Base-by-base conservation (phyloP, 140 eudicot genomes). In the Anethum foeniculum region DNA sequence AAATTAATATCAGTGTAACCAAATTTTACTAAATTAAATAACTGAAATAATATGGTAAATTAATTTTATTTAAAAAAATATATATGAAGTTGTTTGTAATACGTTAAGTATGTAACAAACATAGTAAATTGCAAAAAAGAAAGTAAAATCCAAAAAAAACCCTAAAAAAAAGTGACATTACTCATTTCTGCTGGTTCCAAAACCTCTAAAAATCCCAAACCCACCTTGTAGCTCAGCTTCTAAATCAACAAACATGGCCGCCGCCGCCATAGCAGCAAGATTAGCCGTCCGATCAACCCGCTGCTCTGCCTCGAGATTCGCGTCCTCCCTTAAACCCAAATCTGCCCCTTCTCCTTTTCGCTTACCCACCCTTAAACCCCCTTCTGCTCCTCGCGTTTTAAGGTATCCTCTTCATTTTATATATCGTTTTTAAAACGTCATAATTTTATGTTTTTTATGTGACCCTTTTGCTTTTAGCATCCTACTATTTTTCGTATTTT, bases 351-450 rank as follows among this genome's bases (percentile, higher is more conserved):
- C 98, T 15, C 80, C 98, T 27, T 88, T 91, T 79, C 95, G 97
- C 48, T 25, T 85, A 71, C 82, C 93, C 75, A 44, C 93, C 23
- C 90, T 82, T 8, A 93, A 86, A 10, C 74, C 39, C 41, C 89
- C 94, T 67, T 83, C 87, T 64, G 69, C 94, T 27, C 87, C 88
- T 82, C 95, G 93, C 88, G 82, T 93, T 83, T 91, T 91, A 91
- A 93, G 98, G 98, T 92, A 39, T 23, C 14, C 1, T n/a, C 44
- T 11, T 3, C 13, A 25, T 0, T n/a, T 54, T 19, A 0, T 51
- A 3, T 15, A 0, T 5, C 2, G 0, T 19, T 0, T 27, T 30
- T 72, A 32, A 27, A 28, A 28, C 16, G 1, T 30, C 16, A 28
- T 28, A 3, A 71, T 28, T 21, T 54, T 23, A 5, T 19, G 64